Evolutionary conservation across 1,284 basidiomycete species (phyloP).

Genomic region (Ustilago bromivora): DNA sequence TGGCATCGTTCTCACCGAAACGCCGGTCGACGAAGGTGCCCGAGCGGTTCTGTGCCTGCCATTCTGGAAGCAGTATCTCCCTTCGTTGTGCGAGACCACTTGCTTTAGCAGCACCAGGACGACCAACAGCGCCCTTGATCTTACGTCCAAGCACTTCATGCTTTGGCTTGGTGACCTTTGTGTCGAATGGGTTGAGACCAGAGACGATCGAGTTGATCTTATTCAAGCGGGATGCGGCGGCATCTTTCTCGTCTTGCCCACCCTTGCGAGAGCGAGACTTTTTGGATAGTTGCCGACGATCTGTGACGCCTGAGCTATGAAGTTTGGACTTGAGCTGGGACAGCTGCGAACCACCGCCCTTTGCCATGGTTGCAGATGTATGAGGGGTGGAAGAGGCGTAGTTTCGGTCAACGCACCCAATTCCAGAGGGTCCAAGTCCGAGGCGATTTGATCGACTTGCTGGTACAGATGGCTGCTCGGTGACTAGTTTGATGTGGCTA

Average conservation of each 20-base stretch:
- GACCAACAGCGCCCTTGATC: slow-evolving; percentile 84
- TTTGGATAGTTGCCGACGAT: slow-evolving; percentile 58
- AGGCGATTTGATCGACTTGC: neutral
- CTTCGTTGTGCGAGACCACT: slow-evolving; percentile 83
- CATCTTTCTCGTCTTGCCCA: slow-evolving; percentile 73
- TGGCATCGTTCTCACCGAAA: slow-evolving; percentile 94
- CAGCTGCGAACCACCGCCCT: slow-evolving; percentile 67
- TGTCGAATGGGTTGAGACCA: slow-evolving; percentile 90
- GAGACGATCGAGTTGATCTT: slow-evolving; percentile 86
- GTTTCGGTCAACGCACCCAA: neutral
- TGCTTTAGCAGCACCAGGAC: slow-evolving; percentile 87
- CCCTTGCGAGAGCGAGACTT: slow-evolving; percentile 57
- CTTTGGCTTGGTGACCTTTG: slow-evolving; percentile 74
- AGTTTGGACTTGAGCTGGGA: slow-evolving; percentile 66
- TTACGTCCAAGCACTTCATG: slow-evolving; percentile 90
- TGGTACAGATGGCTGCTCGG: neutral
- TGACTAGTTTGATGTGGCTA: neutral
- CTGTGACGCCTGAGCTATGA: slow-evolving; percentile 60
- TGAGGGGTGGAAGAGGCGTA: neutral
- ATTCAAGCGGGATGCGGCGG: slow-evolving; percentile 67
- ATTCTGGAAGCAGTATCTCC: slow-evolving; percentile 85
- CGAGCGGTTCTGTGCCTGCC: slow-evolving; percentile 79
- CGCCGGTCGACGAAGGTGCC: slow-evolving; percentile 93
- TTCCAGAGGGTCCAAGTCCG: neutral
- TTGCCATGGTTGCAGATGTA: slow-evolving; percentile 46